Evolutionary conservation across 441 rosid genomes (phyloP).

Genomic region (Pelargonium exstipulatum): DNA sequence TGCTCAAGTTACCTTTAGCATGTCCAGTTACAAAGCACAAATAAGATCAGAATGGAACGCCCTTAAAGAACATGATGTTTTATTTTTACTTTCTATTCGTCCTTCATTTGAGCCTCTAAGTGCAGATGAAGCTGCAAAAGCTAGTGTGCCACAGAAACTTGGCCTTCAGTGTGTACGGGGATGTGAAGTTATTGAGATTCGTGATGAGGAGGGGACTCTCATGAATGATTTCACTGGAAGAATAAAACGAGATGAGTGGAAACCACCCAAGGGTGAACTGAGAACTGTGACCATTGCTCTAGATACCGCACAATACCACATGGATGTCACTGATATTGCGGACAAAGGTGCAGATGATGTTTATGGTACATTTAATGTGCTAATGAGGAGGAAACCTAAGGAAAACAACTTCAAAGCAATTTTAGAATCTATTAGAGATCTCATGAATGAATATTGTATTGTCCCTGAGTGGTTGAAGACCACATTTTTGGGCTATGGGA

Average conservation of each 20-base stretch:
- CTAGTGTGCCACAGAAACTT: slow-evolving; percentile 82
- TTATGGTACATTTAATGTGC: slow-evolving; percentile 80
- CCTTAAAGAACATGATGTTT: slow-evolving; percentile 97
- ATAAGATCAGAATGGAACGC: slow-evolving; percentile 96
- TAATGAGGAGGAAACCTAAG: slow-evolving; percentile 98
- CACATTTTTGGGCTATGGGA: slow-evolving; percentile 90
- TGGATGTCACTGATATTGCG: slow-evolving; percentile 89
- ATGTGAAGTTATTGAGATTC: slow-evolving; percentile 87
- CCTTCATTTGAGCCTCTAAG: slow-evolving; percentile 95
- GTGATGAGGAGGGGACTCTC: slow-evolving; percentile 87
- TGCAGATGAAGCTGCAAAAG: slow-evolving; percentile 86
- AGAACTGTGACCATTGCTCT: slow-evolving; percentile 90
- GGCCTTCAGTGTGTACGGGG: slow-evolving; percentile 96
- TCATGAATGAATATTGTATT: slow-evolving; percentile 97
- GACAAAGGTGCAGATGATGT: slow-evolving; percentile 94
- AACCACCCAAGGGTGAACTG: slow-evolving; percentile 95
- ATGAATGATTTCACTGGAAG: slow-evolving; percentile 97
- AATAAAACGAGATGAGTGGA: slow-evolving; percentile 95
- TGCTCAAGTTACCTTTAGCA: slow-evolving; percentile 78
- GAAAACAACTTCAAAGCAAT: slow-evolving; percentile 99
- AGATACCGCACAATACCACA: slow-evolving; percentile 95
- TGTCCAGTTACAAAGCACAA: slow-evolving; percentile 79
- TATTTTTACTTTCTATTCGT: slow-evolving; percentile 82
- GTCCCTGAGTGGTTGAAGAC: slow-evolving; percentile 99
- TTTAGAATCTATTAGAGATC: slow-evolving; percentile 97